These are phyloP conservation scores for Ambrosia hybrid DNA, from an alignment of 140 eudicot species.

Conservation along the genomic window DNA sequence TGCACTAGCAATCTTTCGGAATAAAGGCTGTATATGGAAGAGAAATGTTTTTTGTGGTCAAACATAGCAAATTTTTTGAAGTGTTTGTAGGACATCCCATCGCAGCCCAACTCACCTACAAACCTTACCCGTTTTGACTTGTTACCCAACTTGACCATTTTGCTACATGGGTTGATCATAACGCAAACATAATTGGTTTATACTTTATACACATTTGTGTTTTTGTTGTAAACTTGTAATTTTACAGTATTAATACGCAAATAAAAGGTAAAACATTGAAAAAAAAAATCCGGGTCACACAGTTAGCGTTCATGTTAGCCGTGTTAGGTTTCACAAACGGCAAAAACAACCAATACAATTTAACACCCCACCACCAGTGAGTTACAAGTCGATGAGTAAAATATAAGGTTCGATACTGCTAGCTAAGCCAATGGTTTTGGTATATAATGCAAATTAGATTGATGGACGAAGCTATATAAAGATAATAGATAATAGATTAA, in stretches of 20 bases:
- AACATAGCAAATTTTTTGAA: not conserved
- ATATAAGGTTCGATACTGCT: not conserved
- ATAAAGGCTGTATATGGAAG: constrained; percentile 3
- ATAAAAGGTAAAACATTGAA: not conserved
- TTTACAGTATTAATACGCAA: not conserved
- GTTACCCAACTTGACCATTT: not conserved
- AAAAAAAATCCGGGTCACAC: too few relatives aligned
- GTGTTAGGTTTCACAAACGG: not conserved
- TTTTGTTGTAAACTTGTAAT: not conserved
- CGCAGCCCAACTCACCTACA: too few relatives aligned
- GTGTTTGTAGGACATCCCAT: not conserved
- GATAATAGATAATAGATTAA: not conserved
- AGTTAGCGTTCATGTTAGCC: not conserved
- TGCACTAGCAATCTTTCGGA: constrained; percentile 14
- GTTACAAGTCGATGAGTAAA: not conserved
- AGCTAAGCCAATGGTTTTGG: not conserved
- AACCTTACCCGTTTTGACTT: not conserved
- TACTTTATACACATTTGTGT: not conserved
- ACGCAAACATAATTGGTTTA: not conserved
- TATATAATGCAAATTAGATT: not conserved
- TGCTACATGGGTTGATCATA: not conserved
- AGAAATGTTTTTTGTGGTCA: not conserved
- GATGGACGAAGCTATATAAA: not conserved
- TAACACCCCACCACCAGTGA: not conserved
- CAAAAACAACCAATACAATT: not conserved